A percentile compares a stretch with the other conserved stretches of the same genome.
These are phyloP conservation scores for Diutina scorzettiae DNA, from an alignment of 1,139 yeast species.

Conservation along the genomic window DNA sequence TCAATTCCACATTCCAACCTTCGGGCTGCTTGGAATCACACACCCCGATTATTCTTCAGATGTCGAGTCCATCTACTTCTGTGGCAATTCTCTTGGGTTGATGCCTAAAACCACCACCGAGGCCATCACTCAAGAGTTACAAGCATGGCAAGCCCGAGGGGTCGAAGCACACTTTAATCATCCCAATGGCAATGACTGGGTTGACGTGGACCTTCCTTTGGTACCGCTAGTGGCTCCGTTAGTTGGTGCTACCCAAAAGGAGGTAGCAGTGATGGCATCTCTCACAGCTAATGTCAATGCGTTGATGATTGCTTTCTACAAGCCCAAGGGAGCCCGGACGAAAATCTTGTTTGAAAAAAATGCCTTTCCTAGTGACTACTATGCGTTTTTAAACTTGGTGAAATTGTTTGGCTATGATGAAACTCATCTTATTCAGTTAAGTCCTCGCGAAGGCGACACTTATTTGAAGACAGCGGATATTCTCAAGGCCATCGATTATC, in stretches of 20 bases:
- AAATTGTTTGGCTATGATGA: conserved; percentile 48
- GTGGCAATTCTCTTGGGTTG: conserved; percentile 87
- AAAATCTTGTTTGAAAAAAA: conserved; percentile 76
- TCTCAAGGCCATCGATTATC: conserved; percentile 37
- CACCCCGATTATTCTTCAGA: conserved; percentile 10
- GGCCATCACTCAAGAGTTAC: conserved; percentile 54
- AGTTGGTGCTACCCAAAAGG: conserved; percentile 62
- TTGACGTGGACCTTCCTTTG: conserved; percentile 69
- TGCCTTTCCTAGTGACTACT: conserved; percentile 88
- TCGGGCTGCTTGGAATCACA: conserved; percentile 36
- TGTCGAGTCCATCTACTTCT: conserved; percentile 40
- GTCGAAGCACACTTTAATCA: conserved; percentile 81
- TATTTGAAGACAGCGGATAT: conserved; percentile 55
- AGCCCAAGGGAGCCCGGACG: conserved; percentile 44
- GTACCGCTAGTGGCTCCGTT: conserved; percentile 56
- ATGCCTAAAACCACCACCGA: conserved; percentile 58
- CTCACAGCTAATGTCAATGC: conserved; percentile 75
- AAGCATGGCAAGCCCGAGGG: conserved; percentile 71
- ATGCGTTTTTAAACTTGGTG: conserved; percentile 70
- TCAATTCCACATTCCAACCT: conserved; percentile 50
- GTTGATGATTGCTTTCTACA: conserved; percentile 60
- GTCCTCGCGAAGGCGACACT: conserved; percentile 45
- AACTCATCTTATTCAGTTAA: conserved; percentile 51
- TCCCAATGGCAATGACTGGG: conserved; percentile 50
- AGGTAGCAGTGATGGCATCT: conserved; percentile 83